Evolutionary conservation across 495 filamentous ascomycete genomes (phyloP).

Genomic region (Beverwykella pulmonaria): DNA sequence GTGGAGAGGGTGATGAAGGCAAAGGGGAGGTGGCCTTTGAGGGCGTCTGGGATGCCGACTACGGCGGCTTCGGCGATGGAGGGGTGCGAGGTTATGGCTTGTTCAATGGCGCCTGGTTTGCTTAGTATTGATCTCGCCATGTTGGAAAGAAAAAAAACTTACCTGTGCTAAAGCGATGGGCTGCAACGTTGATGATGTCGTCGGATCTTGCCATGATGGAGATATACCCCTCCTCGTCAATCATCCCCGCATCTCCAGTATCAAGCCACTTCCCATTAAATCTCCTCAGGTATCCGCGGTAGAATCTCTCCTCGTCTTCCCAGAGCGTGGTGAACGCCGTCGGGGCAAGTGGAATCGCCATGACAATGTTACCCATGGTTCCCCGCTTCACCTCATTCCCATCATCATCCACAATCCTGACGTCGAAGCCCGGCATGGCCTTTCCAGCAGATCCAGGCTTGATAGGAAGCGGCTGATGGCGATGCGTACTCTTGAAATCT

Average conservation of each 20-base stretch:
- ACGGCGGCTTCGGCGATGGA: slow-evolving; percentile 79
- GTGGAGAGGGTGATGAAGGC: slow-evolving; percentile 72
- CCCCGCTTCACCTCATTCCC: slow-evolving; percentile 68
- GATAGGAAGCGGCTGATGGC: slow-evolving; percentile 53
- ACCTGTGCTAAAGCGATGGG: slow-evolving; percentile 89
- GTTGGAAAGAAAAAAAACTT: slow-evolving; percentile 37
- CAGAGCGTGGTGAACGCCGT: slow-evolving; percentile 85
- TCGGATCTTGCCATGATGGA: slow-evolving; percentile 85
- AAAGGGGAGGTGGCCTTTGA: slow-evolving; percentile 91
- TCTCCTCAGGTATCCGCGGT: slow-evolving; percentile 74
- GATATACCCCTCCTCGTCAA: slow-evolving; percentile 81
- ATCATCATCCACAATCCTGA: slow-evolving; percentile 77
- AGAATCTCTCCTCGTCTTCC: slow-evolving; percentile 81
- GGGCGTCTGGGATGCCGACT: slow-evolving; percentile 76
- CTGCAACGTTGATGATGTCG: slow-evolving; percentile 94
- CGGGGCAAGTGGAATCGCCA: slow-evolving; percentile 78
- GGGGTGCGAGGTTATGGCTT: slow-evolving; percentile 81
- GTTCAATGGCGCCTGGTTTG: slow-evolving; percentile 73
- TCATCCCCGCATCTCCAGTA: slow-evolving; percentile 85
- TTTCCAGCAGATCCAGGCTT: slow-evolving; percentile 88
- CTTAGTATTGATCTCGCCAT: not conserved
- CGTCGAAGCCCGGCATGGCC: slow-evolving; percentile 87
- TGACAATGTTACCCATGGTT: slow-evolving; percentile 89
- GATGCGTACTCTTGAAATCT: slow-evolving; percentile 43
- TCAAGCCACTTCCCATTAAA: slow-evolving; percentile 83